Evolutionary conservation across 2,329 filamentous ascomycete genomes (phyloP).

Genomic region (Alternaria sp.): DNA sequence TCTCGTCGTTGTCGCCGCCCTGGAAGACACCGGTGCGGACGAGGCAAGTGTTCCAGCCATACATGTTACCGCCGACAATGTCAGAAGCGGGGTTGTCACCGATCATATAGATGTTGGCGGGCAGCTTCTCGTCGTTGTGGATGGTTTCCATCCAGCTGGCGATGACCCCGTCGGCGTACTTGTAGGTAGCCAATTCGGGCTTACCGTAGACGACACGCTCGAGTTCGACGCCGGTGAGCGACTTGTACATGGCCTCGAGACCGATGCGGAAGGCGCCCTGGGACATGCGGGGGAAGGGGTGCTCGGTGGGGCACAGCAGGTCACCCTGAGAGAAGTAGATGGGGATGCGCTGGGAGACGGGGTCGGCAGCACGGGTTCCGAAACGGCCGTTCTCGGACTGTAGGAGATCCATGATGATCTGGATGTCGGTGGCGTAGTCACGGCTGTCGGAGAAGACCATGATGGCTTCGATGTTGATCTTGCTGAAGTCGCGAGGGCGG

Average conservation of each 20-base stretch:
- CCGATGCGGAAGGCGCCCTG: slow-evolving; percentile 79
- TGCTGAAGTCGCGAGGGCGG: slow-evolving; percentile 74
- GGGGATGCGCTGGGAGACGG: slow-evolving; percentile 71
- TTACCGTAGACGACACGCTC: slow-evolving; percentile 81
- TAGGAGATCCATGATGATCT: slow-evolving; percentile 78
- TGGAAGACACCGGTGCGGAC: slow-evolving; percentile 82
- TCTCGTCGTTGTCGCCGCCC: slow-evolving; percentile 76
- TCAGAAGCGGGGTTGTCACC: slow-evolving; percentile 78
- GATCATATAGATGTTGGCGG: slow-evolving; percentile 77
- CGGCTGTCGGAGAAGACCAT: slow-evolving; percentile 77
- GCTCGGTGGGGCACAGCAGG: slow-evolving; percentile 65
- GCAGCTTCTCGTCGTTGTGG: slow-evolving; percentile 74
- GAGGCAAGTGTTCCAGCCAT: slow-evolving; percentile 82
- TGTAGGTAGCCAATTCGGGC: slow-evolving; percentile 78
- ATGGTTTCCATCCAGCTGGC: slow-evolving; percentile 78
- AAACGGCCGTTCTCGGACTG: slow-evolving; percentile 73
- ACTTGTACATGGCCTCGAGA: slow-evolving; percentile 76
- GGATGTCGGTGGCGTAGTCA: slow-evolving; percentile 78
- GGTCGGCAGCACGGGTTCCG: slow-evolving; percentile 71
- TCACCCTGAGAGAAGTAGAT: slow-evolving; percentile 77
- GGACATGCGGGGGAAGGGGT: slow-evolving; percentile 73
- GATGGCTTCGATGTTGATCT: slow-evolving; percentile 76
- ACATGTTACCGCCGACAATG: slow-evolving; percentile 80
- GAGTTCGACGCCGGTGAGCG: slow-evolving; percentile 72
- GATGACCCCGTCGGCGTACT: slow-evolving; percentile 78